phyloP scores from a whole-genome alignment of 352 stramenopile genomes.

The Globisporangium spinosum region DNA sequence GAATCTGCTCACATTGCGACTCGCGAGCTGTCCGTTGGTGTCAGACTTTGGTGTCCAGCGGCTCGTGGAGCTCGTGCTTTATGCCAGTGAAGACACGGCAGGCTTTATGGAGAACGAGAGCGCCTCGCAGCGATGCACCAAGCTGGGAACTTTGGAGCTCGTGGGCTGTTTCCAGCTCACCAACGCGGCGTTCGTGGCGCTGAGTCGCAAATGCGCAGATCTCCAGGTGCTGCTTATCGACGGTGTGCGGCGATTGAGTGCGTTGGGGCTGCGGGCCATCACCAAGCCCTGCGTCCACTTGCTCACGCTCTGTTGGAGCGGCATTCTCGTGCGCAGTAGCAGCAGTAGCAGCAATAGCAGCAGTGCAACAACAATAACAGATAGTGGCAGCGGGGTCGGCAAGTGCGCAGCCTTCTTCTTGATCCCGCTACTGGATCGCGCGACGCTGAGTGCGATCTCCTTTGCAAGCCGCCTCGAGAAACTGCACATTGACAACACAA shows the following conservation, averaged over 20 bases:
- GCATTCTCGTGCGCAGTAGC: slow-evolving; percentile 53
- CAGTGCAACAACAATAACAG: not conserved
- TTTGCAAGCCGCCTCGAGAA: slow-evolving; percentile 28
- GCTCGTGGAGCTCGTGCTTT: slow-evolving; percentile 37
- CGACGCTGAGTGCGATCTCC: slow-evolving; percentile 27
- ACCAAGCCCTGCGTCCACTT: slow-evolving; percentile 35
- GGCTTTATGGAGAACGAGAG: slow-evolving; percentile 28
- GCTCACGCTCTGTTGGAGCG: slow-evolving; percentile 41
- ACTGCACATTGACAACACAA: slow-evolving; percentile 51
- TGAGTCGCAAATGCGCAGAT: slow-evolving; percentile 34
- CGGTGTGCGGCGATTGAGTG: slow-evolving; percentile 48
- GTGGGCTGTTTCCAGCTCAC: slow-evolving; percentile 68
- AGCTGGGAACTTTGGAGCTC: slow-evolving; percentile 50
- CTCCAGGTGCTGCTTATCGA: slow-evolving; percentile 54
- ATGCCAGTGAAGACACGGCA: slow-evolving; percentile 21
- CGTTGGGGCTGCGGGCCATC: slow-evolving; percentile 26
- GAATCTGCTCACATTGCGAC: slow-evolving; percentile 33
- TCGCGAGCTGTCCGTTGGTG: slow-evolving; percentile 53
- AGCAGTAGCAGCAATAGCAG: slow-evolving; percentile 20
- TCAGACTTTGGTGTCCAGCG: slow-evolving; percentile 48
- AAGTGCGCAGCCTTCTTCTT: slow-evolving; percentile 52
- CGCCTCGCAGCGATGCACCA: slow-evolving; percentile 29
- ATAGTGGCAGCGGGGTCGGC: not conserved
- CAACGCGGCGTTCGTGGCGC: slow-evolving; percentile 30
- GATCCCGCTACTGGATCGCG: slow-evolving; percentile 40